Conservation (phyloP, 805 yeast genomes). For the Suhomyces xylopsoci region DNA sequence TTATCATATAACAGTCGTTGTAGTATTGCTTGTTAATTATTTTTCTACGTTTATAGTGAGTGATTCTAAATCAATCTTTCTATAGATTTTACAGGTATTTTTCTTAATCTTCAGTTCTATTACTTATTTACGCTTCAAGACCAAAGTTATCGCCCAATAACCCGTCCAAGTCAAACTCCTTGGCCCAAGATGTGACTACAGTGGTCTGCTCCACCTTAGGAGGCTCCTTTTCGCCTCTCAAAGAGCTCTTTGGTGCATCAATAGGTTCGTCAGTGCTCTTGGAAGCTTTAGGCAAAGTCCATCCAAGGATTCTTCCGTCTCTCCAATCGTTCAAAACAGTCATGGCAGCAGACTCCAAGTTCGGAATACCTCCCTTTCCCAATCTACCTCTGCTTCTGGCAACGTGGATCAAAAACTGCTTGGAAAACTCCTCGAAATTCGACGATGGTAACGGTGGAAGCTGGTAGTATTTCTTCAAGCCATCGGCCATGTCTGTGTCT, state of each 20-base stretch:
- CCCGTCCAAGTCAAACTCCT: slow-evolving; percentile 90
- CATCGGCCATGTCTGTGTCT: slow-evolving; percentile 71
- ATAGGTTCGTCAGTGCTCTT: slow-evolving; percentile 34
- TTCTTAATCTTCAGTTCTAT: neutral
- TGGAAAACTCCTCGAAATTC: slow-evolving; percentile 73
- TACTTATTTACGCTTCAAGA: slow-evolving; percentile 9
- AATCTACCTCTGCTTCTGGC: slow-evolving; percentile 91
- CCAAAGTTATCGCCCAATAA: slow-evolving; percentile 54
- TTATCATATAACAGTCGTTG: too few species aligned
- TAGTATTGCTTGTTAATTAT: too few species aligned
- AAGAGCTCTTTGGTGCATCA: slow-evolving; percentile 36
- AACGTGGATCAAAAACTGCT: slow-evolving; percentile 84
- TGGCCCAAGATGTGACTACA: slow-evolving; percentile 86
- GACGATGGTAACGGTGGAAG: slow-evolving; percentile 76
- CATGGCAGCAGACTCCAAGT: slow-evolving; percentile 78
- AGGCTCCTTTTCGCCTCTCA: slow-evolving; percentile 44
- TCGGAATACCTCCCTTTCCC: slow-evolving; percentile 91
- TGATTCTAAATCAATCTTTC: too few species aligned
- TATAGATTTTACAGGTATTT: too few species aligned
- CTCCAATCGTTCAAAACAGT: slow-evolving; percentile 92
- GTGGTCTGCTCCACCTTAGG: slow-evolving; percentile 63
- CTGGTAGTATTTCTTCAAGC: slow-evolving; percentile 68
- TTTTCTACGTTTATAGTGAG: too few species aligned
- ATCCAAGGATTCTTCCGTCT: slow-evolving; percentile 90
- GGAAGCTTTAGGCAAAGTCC: slow-evolving; percentile 71